Conservation (phyloP, 2,329 filamentous ascomycete species). For the Fonsecaea erecta region DNA sequence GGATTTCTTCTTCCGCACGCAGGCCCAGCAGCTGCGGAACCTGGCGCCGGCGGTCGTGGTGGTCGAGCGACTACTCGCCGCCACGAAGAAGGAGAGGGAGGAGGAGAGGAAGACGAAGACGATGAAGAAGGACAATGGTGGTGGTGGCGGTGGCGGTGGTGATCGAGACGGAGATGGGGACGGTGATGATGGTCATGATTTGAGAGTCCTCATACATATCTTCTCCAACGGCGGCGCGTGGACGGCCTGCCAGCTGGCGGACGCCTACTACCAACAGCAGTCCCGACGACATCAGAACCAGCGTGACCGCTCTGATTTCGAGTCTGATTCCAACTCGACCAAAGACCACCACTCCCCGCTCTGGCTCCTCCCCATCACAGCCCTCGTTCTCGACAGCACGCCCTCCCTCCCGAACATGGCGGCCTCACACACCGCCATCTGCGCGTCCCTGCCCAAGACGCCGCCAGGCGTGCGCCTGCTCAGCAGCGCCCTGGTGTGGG, state of each 20-base stretch:
- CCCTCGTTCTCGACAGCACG: conserved; percentile 54
- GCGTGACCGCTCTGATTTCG: too few relatives aligned
- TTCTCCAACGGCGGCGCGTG: conserved; percentile 61
- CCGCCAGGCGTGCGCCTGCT: conserved; percentile 9
- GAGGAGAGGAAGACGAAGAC: background rate
- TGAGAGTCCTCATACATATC: conserved; percentile 53
- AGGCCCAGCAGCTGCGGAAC: conserved; percentile 44
- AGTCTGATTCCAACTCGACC: too few relatives aligned
- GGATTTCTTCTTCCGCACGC: conserved; percentile 44
- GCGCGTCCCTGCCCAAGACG: conserved; percentile 27
- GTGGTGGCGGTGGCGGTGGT: too few relatives aligned
- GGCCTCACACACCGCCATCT: conserved; percentile 23
- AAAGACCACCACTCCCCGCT: too few relatives aligned
- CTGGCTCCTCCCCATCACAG: conserved; percentile 51
- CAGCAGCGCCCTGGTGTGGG: conserved; percentile 38
- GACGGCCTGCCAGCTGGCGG: conserved; percentile 49
- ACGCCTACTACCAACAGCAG: conserved; percentile 40
- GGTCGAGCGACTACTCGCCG: conserved; percentile 43
- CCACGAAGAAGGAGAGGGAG: background rate
- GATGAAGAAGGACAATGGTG: too few relatives aligned
- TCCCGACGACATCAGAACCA: conserved; percentile 32
- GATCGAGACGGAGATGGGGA: too few relatives aligned
- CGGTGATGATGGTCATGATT: too few relatives aligned
- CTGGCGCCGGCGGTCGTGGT: conserved; percentile 48
- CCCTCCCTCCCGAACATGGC: conserved; percentile 24